These are phyloP conservation scores for Cerioporus squamosus DNA, from an alignment of 1,284 basidiomycete genomes.

Conservation along the genomic window DNA sequence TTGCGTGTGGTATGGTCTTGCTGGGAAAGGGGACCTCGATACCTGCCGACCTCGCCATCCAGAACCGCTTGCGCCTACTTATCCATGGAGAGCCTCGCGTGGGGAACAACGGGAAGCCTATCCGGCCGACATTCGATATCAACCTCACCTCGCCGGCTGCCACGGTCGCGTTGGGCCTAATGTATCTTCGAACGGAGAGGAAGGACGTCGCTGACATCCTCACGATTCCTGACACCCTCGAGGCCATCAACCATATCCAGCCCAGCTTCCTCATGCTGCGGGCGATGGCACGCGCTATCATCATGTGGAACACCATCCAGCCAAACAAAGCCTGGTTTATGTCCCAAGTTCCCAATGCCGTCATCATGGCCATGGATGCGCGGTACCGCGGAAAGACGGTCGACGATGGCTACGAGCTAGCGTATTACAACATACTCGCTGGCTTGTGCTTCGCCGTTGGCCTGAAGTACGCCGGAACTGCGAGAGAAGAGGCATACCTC, in stretches of 20 bases:
- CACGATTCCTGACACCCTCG: constrained; percentile 79
- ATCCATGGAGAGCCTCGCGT: constrained; percentile 69
- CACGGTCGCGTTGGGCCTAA: constrained; percentile 87
- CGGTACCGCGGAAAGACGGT: constrained; percentile 53
- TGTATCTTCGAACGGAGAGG: constrained; percentile 88
- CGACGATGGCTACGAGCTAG: constrained; percentile 83
- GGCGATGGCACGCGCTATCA: constrained; percentile 78
- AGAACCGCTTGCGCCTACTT: constrained; percentile 69
- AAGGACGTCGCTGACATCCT: constrained; percentile 87
- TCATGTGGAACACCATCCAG: constrained; percentile 85
- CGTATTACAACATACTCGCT: constrained; percentile 88
- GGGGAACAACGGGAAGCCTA: constrained; percentile 37
- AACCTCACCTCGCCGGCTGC: constrained; percentile 92
- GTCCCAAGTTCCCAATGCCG: constrained; percentile 73
- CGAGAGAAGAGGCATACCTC: constrained; percentile 83
- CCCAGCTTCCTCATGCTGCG: constrained; percentile 88
- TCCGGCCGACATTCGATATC: constrained; percentile 70
- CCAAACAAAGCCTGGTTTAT: constrained; percentile 83
- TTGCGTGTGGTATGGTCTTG: constrained; percentile 96
- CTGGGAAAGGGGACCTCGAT: constrained; percentile 82
- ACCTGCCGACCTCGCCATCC: constrained; percentile 74
- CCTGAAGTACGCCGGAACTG: constrained; percentile 93
- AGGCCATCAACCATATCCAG: constrained; percentile 84
- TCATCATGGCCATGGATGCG: constrained; percentile 61
- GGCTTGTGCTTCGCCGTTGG: constrained; percentile 93